A percentile compares a stretch with the other conserved stretches of the same genome.
phyloP scores from a whole-genome alignment of 805 yeast species.

The Brettanomyces custersianus region DNA sequence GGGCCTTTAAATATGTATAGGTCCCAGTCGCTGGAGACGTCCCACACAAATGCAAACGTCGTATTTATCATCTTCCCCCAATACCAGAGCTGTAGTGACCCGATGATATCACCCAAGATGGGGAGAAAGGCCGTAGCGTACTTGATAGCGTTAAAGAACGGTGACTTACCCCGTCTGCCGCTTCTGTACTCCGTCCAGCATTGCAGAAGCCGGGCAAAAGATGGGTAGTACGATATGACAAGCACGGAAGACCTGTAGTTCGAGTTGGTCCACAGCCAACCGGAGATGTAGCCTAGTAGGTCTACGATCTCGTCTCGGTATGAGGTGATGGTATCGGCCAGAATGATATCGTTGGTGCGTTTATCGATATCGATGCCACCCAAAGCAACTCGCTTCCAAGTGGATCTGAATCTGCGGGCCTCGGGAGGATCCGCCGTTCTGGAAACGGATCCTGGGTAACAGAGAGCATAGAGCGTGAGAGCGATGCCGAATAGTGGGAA shows the following conservation, averaged over 20 bases:
- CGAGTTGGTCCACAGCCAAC: conserved; percentile 27
- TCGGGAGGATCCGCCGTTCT: conserved; percentile 15
- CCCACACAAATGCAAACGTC: conserved; percentile 81
- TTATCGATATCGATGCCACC: conserved; percentile 54
- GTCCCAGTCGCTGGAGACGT: conserved; percentile 83
- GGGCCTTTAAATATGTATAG: conserved; percentile 41
- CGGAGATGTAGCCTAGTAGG: conserved; percentile 46
- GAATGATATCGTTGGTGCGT: conserved; percentile 70
- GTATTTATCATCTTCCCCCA: conserved; percentile 50
- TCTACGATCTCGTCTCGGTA: conserved; percentile 73
- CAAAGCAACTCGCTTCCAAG: conserved; percentile 41
- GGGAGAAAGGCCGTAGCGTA: conserved; percentile 59
- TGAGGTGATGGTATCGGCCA: conserved; percentile 81
- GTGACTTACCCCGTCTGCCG: conserved; percentile 35
- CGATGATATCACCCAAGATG: conserved; percentile 28
- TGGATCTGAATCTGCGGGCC: conserved; percentile 38
- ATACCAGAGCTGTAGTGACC: conserved; percentile 33
- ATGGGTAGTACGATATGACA: conserved; percentile 44
- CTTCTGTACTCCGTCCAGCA: conserved; percentile 61
- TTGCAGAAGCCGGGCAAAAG: conserved; percentile 70
- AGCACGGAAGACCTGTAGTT: conserved; percentile 23
- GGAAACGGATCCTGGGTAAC: conserved; percentile 23
- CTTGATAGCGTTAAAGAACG: conserved; percentile 65
- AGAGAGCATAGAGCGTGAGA: conserved; percentile 25
- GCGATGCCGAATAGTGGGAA: conserved; percentile 32